A percentile compares a stretch with the other conserved stretches of the same genome.
Evolutionary conservation across 768 basidiomycete species (phyloP).

Genomic region (Megacollybia marginata): DNA sequence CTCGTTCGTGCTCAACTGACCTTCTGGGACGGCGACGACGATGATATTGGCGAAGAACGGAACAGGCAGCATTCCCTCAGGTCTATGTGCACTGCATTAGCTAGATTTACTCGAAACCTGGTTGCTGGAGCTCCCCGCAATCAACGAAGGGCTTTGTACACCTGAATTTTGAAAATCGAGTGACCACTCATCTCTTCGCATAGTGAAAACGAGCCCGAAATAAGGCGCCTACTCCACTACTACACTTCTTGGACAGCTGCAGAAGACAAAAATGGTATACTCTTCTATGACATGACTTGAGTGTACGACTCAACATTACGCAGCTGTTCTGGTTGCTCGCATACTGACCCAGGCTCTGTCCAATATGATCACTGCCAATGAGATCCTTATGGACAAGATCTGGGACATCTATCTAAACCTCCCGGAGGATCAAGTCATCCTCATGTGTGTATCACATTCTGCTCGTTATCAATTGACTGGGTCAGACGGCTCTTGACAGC

Average conservation of each 20-base stretch:
- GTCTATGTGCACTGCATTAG: slow-evolving; percentile 42
- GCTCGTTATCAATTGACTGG: slow-evolving; percentile 5
- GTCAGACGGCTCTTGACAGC: slow-evolving; percentile 55
- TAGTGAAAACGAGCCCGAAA: slow-evolving; percentile 65
- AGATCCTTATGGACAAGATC: slow-evolving; percentile 41
- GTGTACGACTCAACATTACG: slow-evolving; percentile 3
- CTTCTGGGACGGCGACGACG: slow-evolving; percentile 38
- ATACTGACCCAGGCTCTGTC: slow-evolving; percentile 74
- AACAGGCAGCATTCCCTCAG: slow-evolving; percentile 28
- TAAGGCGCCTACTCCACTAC: slow-evolving; percentile 60
- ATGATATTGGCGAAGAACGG: slow-evolving; percentile 13
- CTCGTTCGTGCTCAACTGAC: slow-evolving; percentile 40
- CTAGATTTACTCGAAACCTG: slow-evolving; percentile 78
- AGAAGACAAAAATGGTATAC: slow-evolving; percentile 53
- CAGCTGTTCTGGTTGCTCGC: slow-evolving; percentile 59
- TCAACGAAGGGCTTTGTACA: slow-evolving; percentile 66
- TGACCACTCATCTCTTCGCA: neutral
- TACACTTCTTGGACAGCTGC: slow-evolving; percentile 73
- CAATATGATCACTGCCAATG: slow-evolving; percentile 76
- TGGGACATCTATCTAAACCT: slow-evolving; percentile 63
- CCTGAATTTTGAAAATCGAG: neutral
- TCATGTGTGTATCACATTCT: slow-evolving; percentile 49
- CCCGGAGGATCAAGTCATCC: slow-evolving; percentile 64
- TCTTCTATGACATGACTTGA: neutral
- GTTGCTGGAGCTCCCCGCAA: slow-evolving; percentile 70